These are phyloP conservation scores for Ustulina deusta DNA, from an alignment of 2,329 filamentous ascomycete species.

Conservation along the genomic window DNA sequence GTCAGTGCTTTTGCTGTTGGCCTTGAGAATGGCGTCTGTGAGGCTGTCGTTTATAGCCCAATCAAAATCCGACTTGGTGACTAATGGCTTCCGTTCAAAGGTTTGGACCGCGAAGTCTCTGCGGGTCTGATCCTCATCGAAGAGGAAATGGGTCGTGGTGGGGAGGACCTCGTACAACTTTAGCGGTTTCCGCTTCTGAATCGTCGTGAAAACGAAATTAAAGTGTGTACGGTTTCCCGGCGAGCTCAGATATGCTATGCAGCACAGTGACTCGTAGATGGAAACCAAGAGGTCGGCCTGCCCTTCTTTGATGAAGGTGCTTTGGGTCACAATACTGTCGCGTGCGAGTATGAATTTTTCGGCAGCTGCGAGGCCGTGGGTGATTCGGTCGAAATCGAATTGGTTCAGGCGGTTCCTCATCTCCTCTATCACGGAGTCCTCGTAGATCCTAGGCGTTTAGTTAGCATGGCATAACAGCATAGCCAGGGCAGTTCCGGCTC, in stretches of 20 bases:
- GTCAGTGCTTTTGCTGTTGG: slow-evolving; percentile 61
- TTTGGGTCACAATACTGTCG: slow-evolving; percentile 55
- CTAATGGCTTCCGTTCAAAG: slow-evolving; percentile 72
- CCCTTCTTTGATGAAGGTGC: slow-evolving; percentile 56
- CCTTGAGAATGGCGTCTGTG: slow-evolving; percentile 71
- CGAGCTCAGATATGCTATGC: slow-evolving; percentile 77
- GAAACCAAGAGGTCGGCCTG: slow-evolving; percentile 76
- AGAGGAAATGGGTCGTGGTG: slow-evolving; percentile 86
- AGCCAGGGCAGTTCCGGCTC: slow-evolving; percentile 46
- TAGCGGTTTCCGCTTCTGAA: slow-evolving; percentile 82
- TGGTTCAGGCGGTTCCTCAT: slow-evolving; percentile 69
- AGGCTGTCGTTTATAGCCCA: slow-evolving; percentile 85
- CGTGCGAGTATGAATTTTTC: slow-evolving; percentile 62
- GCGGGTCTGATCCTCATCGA: slow-evolving; percentile 74
- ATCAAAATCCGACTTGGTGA: slow-evolving; percentile 82
- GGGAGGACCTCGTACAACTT: slow-evolving; percentile 81
- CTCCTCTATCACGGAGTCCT: slow-evolving; percentile 63
- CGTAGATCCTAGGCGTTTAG: slow-evolving; percentile 45
- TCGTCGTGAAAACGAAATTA: slow-evolving; percentile 83
- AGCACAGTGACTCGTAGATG: slow-evolving; percentile 90
- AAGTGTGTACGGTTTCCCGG: slow-evolving; percentile 70
- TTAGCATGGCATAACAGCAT: slow-evolving; percentile 28
- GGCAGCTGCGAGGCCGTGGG: slow-evolving; percentile 68
- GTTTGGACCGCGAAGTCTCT: slow-evolving; percentile 75
- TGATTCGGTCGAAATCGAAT: slow-evolving; percentile 72